Base-by-base conservation (phyloP, 441 rosid genomes). In the Euphorbia corollata region DNA sequence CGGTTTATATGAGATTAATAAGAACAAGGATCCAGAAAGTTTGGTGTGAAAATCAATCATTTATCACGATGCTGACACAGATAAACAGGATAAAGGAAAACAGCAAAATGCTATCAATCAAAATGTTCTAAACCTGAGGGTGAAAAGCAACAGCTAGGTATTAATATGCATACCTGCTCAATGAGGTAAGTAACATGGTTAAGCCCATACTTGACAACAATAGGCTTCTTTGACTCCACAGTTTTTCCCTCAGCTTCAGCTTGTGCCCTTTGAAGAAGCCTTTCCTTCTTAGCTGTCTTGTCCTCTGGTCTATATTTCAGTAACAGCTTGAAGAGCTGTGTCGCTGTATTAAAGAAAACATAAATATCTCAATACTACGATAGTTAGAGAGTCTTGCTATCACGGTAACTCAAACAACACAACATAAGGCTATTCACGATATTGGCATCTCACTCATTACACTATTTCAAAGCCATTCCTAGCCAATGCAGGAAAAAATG, bases 251-350 rank as follows among this genome's bases (percentile, higher is more conserved):
- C 92, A 57, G 94, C 80, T 74, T 85, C 94, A 10, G 94, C 92
- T 67, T 89, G 89, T 62, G 97, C 97, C 75, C 76, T 86, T 63
- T 79, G 85, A 59, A 86, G 51, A 68, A 91, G 94, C 19, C 98
- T 85, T 19, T 91, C 92, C 79, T 85, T 89, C 86, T 87, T 91
- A 11, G 87, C 91, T 36, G 81, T 90, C 73, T 84, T 91, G 78
- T 91, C 98, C 74, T 91, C 96, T 10, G 98, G 98, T 70, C 96
- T 84, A 59, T 89, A 91, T 82, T 91, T 91, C 38, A 91, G 81
- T 41, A 87, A 81, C 77, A 91, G 43, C 87, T 87, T 91, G 77
- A 91, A 91, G 43, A 91, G 77, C 59, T 38, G 82, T 12, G 90
- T 78, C 19, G 94, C 92, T 91, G 85, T 79, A 77, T 9, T 2